phyloP scores from a whole-genome alignment of 2,329 filamentous ascomycete species.

The Sarocladium kiliense region DNA sequence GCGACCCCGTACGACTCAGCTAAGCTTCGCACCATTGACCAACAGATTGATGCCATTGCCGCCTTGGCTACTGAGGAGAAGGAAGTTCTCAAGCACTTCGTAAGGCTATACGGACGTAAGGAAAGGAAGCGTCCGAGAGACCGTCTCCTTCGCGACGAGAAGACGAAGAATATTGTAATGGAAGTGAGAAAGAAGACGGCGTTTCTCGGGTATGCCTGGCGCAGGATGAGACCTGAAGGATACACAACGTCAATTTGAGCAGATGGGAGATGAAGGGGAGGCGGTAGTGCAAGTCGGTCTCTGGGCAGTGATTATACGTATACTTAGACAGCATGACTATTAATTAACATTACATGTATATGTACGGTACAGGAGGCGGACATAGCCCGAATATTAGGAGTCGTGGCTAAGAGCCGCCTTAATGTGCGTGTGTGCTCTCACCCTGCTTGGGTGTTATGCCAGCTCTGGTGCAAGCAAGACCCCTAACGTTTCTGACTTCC shows the following conservation, averaged over 20 bases:
- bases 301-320: not conserved
- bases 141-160: slow-evolving; percentile 70
- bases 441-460: not conserved
- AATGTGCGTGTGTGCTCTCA: not conserved
- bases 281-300: not conserved
- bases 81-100: slow-evolving; percentile 43
- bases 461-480: slow-evolving; percentile 21
- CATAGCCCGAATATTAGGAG: too few species aligned
- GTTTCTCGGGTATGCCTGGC: slow-evolving; percentile 88
- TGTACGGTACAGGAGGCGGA: not conserved
- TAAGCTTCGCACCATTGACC: slow-evolving; percentile 43
- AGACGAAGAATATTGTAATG: slow-evolving; percentile 62
- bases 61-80: slow-evolving; percentile 30
- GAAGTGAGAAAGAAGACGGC: slow-evolving; percentile 75
- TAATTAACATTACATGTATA: not conserved
- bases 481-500: slow-evolving; percentile 72
- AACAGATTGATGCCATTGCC: slow-evolving; percentile 36
- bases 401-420: not conserved
- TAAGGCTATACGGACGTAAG: slow-evolving; percentile 49
- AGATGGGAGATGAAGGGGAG: not conserved
- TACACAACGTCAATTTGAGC: slow-evolving; percentile 16
- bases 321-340: not conserved
- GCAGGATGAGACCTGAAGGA: slow-evolving; percentile 37
- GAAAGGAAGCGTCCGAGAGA: slow-evolving; percentile 81
- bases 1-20: slow-evolving; percentile 42